Percentiles rank a stretch among this genome's conserved stretches.
These are phyloP conservation scores for Urtica urens DNA, from an alignment of 306 rosid genomes.

Conservation along the genomic window DNA sequence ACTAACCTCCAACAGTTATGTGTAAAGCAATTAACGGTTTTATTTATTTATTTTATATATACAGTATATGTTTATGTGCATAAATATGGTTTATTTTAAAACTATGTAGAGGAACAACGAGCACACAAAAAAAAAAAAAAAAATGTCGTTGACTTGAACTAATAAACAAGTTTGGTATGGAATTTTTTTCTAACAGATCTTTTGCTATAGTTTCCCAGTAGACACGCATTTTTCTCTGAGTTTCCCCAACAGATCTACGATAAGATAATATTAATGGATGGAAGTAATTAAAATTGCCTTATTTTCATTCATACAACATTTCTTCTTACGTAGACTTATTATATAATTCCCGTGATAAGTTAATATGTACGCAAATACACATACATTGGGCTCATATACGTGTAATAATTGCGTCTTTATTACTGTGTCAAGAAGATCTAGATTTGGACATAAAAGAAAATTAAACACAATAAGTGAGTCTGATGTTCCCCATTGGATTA, in stretches of 20 bases:
- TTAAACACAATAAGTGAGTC: background rate
- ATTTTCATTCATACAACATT: no score
- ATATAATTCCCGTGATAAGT: no score
- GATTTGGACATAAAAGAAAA: constrained; percentile 10
- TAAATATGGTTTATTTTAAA: background rate
- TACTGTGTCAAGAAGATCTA: no score
- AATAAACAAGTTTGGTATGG: background rate
- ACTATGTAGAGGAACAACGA: background rate
- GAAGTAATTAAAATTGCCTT: no score
- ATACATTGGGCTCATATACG: no score
- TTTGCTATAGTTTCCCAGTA: background rate
- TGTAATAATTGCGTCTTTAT: no score
- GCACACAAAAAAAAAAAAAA: background rate
- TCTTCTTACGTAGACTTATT: no score
- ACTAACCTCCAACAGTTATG: no score
- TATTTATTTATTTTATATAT: no score
- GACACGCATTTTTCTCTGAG: background rate
- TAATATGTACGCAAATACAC: no score
- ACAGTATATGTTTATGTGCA: background rate
- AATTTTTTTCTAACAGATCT: background rate
- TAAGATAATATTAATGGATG: background rate
- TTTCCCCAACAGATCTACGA: background rate
- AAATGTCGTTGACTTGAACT: constrained; percentile 6
- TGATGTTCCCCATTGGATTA: constrained; percentile 33
- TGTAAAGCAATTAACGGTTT: no score